Evolutionary conservation across 441 rosid species (phyloP), one percentile per base, ranked within the genome.

Genomic region (Erysimum cheiri): DNA sequence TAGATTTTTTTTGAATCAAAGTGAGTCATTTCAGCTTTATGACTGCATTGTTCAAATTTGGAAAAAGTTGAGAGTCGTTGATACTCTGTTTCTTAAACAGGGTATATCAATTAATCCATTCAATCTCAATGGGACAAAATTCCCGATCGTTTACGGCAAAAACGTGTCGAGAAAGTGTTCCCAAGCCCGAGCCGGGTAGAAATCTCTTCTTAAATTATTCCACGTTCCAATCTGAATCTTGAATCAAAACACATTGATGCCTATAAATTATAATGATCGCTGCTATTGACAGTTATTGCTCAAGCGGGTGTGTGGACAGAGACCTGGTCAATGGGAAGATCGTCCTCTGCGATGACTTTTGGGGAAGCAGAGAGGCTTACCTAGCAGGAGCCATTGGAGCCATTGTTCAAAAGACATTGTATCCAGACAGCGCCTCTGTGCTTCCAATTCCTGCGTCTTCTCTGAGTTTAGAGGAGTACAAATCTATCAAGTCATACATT

Each of bases 21-120:
- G 11, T 12, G 3, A 5, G 56, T 12, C 9, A 50, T 26, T 26
- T 48, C n/a, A 10, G 6, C 10, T 8, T 14, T 9, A 19, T 6
- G 19, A 43, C 5, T n/a, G 47, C 47, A 2, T 43, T 43, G 50
- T n/a, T 43, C 19, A 6, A 13, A 57, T 14, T 24, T 8, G 39
- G 37, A 0, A 19, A 22, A 24, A 37, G 37, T 8, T 2, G 26
- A 14, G 19, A 41, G 47, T 43, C 19, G 7, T 6, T n/a, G 19
- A 61, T 60, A 52, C 62, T 41, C 22, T 61, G 68, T 70, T 57
- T 39, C 31, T 15, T 36, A 19, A 53, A 70, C 69, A 86, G 84
- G 90, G 84, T 3, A 47, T 15, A 6, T 71, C 86, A 35, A 8
- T 84, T n/a, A 80, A 85, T 71, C 11, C 85, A 1, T 81, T 78